Evolutionary conservation across 225 moss, liverwort and hornwort genomes (phyloP).

Genomic region (Bryoerythrophyllum caledonicum): DNA sequence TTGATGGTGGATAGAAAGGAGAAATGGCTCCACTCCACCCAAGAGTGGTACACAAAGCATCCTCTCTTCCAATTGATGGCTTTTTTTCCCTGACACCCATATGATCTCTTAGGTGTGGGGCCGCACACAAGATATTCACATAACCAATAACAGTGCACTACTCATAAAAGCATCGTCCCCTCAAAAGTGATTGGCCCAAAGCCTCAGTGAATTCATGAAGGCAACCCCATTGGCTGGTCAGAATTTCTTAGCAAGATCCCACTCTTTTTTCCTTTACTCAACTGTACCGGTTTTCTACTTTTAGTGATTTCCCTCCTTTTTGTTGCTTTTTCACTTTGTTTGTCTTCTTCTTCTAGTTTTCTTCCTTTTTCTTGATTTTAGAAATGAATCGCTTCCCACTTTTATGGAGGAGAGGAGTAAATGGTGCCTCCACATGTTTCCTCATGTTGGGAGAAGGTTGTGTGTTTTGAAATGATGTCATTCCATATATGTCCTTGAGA

Average conservation of each 20-base stretch:
- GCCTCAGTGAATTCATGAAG: background rate
- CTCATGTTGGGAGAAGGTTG: no score
- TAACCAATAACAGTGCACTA: background rate
- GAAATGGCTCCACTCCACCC: no score
- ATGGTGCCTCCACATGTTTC: no score
- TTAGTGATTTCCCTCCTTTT: background rate
- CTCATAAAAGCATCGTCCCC: rapidly evolving
- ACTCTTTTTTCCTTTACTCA: background rate
- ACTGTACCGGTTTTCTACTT: background rate
- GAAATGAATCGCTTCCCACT: no score
- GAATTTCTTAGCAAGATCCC: background rate
- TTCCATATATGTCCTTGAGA: no score
- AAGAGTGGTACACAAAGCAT: no score
- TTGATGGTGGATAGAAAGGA: no score
- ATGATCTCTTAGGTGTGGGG: no score
- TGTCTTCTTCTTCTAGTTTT: background rate
- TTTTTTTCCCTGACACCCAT: constrained; percentile 14
- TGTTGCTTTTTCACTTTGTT: no score
- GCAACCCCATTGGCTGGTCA: constrained; percentile 10
- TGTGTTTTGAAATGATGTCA: no score
- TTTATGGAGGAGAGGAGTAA: no score
- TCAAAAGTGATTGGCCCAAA: background rate
- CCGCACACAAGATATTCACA: rapidly evolving
- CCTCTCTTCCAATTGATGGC: constrained; percentile 10
- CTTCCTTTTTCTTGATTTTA: background rate